Conservation (phyloP, 169 alveolate genomes). For the Blepharisma undulans region DNA sequence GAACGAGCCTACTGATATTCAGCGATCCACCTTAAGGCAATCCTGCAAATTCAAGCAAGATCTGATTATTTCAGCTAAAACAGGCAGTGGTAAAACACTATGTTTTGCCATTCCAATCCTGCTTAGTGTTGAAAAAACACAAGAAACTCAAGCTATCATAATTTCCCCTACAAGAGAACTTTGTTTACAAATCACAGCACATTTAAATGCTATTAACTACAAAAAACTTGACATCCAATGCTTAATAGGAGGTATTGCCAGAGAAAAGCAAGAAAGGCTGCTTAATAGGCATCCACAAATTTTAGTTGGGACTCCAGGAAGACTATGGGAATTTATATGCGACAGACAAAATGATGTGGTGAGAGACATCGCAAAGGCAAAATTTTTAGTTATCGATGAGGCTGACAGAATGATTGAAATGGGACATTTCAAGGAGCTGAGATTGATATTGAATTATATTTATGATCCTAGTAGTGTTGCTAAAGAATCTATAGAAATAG, state of each 20-base stretch:
- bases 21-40: slow-evolving; percentile 51
- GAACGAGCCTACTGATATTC: slow-evolving; percentile 53
- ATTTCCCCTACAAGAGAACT: slow-evolving; percentile 97
- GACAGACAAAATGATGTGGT: neutral
- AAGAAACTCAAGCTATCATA: slow-evolving; percentile 84
- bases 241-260: slow-evolving; percentile 82
- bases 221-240: slow-evolving; percentile 84
- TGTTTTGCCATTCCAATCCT: slow-evolving; percentile 95
- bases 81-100: slow-evolving; percentile 99
- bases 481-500: slow-evolving; percentile 10
- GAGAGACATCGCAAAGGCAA: slow-evolving; percentile 72
- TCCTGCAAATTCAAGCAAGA: slow-evolving; percentile 45
- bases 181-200: slow-evolving; percentile 91
- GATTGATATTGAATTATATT: neutral
- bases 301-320: slow-evolving; percentile 97
- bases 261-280: slow-evolving; percentile 48
- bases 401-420: slow-evolving; percentile 90
- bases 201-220: slow-evolving; percentile 85
- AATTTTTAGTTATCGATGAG: slow-evolving; percentile 94
- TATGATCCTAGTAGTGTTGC: neutral
- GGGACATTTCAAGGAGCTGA: slow-evolving; percentile 38
- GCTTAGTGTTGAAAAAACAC: slow-evolving; percentile 92
- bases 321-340: slow-evolving; percentile 86
- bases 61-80: slow-evolving; percentile 89
- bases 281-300: slow-evolving; percentile 92